Conservation (phyloP, 2,329 filamentous ascomycete species). For the Sporothrix brasiliensis region DNA sequence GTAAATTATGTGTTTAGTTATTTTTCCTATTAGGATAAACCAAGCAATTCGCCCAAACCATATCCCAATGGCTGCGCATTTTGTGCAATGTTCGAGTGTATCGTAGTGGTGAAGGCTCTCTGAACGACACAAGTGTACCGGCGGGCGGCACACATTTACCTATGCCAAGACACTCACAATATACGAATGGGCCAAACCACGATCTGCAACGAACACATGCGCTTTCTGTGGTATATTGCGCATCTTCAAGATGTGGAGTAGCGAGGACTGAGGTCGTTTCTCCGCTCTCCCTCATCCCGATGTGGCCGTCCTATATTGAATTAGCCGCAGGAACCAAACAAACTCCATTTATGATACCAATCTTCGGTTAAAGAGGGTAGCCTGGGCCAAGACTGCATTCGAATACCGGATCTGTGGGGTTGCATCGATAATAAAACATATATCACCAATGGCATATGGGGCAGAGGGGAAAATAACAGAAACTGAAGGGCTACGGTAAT, state of each 20-base stretch:
- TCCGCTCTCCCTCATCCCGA: background rate
- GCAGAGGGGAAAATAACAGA: background rate
- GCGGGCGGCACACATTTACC: background rate
- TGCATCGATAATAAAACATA: background rate
- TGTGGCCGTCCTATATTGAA: constrained; percentile 4
- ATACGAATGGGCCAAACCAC: background rate
- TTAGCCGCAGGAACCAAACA: background rate
- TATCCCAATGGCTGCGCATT: background rate
- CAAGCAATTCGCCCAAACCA: background rate
- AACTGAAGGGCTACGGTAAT: background rate
- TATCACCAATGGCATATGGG: background rate
- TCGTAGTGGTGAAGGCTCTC: background rate
- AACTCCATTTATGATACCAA: background rate
- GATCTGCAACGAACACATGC: background rate
- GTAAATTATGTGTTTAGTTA: background rate
- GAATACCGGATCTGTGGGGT: too few species aligned
- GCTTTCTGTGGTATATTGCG: background rate
- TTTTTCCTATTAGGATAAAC: constrained; percentile 8
- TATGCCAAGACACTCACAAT: constrained; percentile 3
- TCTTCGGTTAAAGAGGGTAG: background rate
- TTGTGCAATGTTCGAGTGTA: background rate
- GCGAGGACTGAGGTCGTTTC: background rate
- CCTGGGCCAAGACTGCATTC: too few species aligned
- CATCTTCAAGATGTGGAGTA: background rate
- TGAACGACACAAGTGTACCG: background rate